A percentile compares a stretch with the other conserved stretches of the same genome.
phyloP scores from a whole-genome alignment of 1,139 yeast genomes.

The Scheffersomyces lignicola region DNA sequence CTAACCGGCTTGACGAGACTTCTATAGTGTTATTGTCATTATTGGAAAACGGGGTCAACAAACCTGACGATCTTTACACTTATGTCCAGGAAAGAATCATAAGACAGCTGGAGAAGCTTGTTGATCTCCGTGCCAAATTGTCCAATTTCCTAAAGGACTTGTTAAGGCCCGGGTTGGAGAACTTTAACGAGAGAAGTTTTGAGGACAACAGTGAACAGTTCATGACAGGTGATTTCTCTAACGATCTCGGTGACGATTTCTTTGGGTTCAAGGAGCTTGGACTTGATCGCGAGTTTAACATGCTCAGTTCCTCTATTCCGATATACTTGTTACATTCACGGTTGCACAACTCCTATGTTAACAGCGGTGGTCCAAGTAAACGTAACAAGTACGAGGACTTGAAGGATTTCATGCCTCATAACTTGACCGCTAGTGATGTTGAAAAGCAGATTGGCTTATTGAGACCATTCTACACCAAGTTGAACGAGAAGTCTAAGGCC shows the following conservation, averaged over 20 bases:
- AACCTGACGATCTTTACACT: slow-evolving; percentile 72
- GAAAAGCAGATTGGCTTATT: slow-evolving; percentile 59
- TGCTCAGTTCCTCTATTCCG: slow-evolving; percentile 84
- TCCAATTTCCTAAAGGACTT: slow-evolving; percentile 77
- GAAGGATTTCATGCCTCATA: slow-evolving; percentile 49
- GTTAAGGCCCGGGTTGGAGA: slow-evolving; percentile 79
- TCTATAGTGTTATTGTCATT: slow-evolving; percentile 63
- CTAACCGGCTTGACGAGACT: slow-evolving; percentile 40
- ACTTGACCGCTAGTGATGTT: slow-evolving; percentile 51
- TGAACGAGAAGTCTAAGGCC: slow-evolving; percentile 53
- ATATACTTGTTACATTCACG: slow-evolving; percentile 83
- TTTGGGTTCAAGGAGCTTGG: slow-evolving; percentile 96
- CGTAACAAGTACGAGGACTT: slow-evolving; percentile 64
- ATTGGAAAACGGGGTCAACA: slow-evolving; percentile 80
- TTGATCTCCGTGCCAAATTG: slow-evolving; percentile 66
- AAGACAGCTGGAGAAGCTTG: slow-evolving; percentile 67
- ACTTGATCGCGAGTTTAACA: slow-evolving; percentile 87
- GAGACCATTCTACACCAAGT: slow-evolving; percentile 54
- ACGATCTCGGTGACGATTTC: slow-evolving; percentile 92
- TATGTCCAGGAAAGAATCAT: slow-evolving; percentile 74
- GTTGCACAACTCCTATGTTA: slow-evolving; percentile 53
- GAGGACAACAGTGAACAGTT: slow-evolving; percentile 92
- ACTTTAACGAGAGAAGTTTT: slow-evolving; percentile 73
- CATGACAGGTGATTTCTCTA: slow-evolving; percentile 90
- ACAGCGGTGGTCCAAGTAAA: slow-evolving; percentile 43